Base-by-base conservation (phyloP, 176 grass and related monocot genomes). In the Bonia amplexicaulis region DNA sequence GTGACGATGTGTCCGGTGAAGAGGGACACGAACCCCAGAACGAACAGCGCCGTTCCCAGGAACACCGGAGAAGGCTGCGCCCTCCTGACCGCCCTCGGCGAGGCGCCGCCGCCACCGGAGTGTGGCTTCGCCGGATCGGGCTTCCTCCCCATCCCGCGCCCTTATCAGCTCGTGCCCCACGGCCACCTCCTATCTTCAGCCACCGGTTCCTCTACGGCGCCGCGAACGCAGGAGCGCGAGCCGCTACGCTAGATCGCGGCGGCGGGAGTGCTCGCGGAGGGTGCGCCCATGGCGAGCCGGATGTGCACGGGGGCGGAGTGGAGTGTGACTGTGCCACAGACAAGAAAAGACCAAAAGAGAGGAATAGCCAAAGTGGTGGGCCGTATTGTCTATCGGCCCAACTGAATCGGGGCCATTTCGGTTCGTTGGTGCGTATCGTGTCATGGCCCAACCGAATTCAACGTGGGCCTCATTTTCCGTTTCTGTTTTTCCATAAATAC, bases 1-100 rank as follows among this genome's bases (percentile, higher is more conserved):
- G 96, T 87, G 51, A 94, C 91, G 49, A 98, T 88, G 70, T 98
- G 90, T 2, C 96, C 96, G 16, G 89, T 93, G 53, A 98, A 85
- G 40, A 98, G 85, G 10, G 96, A 98, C 66, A 95, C 81, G 3
- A 98, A 87, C 44, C 91, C 96, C 63, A 98, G 77, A 9, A 80
- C 41, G 67, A 98, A 93, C 5, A 95, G 89, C 23, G 90, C 85
- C 46, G 80, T 61, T 13, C 93, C 96, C 11, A 92, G 77, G 63
- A 90, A 76, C 16, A 93, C 46, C 9, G 92, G 88, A 5, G 80
- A 93, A 27, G 84, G 87, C 55, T 82, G 27, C 66, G 70, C 70
- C 77, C 66, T 86, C 86, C 89, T 80, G 41, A 76, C 42, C 53
- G 62, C 47, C 66, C 67, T 86, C 33, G 83, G 77, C 44, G 86